phyloP scores from a whole-genome alignment of 2,329 filamentous ascomycete species.

The Colletotrichum eremochloae region DNA sequence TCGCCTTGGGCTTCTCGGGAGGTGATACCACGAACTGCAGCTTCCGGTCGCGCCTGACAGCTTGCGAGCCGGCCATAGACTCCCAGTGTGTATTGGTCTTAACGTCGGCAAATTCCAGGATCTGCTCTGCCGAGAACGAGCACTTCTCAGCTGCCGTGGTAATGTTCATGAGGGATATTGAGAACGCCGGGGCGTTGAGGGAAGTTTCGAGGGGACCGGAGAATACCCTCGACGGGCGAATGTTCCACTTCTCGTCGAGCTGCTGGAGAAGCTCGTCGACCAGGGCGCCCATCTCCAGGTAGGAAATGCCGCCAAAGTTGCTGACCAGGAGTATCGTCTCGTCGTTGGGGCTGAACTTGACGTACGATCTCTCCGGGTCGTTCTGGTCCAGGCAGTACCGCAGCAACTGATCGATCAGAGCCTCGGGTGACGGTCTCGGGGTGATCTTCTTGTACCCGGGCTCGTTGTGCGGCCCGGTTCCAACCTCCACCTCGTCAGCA shows the following conservation, averaged over 20 bases:
- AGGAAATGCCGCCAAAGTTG: constrained; percentile 72
- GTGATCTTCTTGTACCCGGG: constrained; percentile 70
- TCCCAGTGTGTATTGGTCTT: constrained; percentile 71
- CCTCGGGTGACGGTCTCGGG: constrained; percentile 62
- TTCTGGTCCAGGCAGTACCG: constrained; percentile 70
- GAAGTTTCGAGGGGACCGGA: constrained; percentile 78
- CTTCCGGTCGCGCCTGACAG: constrained; percentile 51
- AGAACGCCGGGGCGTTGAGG: constrained; percentile 79
- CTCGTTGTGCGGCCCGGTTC: constrained; percentile 77
- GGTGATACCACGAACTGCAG: constrained; percentile 60
- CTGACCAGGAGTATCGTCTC: constrained; percentile 68
- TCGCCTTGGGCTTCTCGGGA: constrained; percentile 50
- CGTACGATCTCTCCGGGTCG: constrained; percentile 64
- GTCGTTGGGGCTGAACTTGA: constrained; percentile 60
- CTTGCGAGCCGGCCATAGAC: constrained; percentile 63
- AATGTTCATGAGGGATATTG: constrained; percentile 74
- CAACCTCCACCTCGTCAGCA: constrained; percentile 70
- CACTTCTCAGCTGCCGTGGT: constrained; percentile 60
- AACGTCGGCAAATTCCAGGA: constrained; percentile 75
- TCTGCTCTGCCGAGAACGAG: constrained; percentile 62
- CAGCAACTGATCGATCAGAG: constrained; percentile 70
- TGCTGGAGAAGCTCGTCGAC: constrained; percentile 67
- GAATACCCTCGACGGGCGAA: constrained; percentile 67
- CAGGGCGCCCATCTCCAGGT: constrained; percentile 68
- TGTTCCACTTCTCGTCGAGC: constrained; percentile 60